A percentile compares a stretch with the other conserved stretches of the same genome.
These are phyloP conservation scores for Globisporangium nunn DNA, from an alignment of 352 stramenopile genomes.

Conservation along the genomic window DNA sequence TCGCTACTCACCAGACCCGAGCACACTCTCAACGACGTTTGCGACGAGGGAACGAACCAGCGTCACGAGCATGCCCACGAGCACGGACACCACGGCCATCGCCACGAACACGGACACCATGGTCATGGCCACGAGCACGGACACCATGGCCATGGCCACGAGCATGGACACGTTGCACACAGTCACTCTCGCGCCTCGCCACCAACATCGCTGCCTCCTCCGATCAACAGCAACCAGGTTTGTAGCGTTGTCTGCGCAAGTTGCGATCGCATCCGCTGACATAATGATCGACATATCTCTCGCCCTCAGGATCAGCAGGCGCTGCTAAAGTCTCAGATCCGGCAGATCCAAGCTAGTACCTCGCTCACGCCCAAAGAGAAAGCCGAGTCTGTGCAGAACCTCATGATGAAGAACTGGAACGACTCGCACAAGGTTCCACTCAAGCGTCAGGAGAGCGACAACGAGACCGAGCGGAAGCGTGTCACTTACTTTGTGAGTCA, in stretches of 20 bases:
- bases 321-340: conserved; percentile 63
- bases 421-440: conserved; percentile 47
- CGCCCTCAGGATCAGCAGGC: conserved; percentile 37
- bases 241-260: background rate
- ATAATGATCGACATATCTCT: background rate
- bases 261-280: background rate
- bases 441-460: conserved; percentile 33
- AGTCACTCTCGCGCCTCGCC: conserved; percentile 2
- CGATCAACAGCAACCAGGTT: conserved; percentile 50
- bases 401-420: conserved; percentile 86
- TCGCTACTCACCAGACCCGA: conserved; percentile 4
- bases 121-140: background rate
- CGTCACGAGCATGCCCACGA: conserved; percentile 1
- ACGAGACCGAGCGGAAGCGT: conserved; percentile 34
- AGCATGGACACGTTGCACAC: conserved; percentile 20
- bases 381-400: conserved; percentile 70
- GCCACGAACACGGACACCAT: background rate
- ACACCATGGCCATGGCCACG: conserved; percentile 17
- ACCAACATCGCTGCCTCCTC: conserved; percentile 29
- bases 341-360: conserved; percentile 69
- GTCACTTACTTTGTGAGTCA: conserved; percentile 51
- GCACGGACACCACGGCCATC: background rate
- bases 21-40: conserved; percentile 1
- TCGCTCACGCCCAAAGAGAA: conserved; percentile 79
- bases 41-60: conserved; percentile 10